A percentile compares a stretch with the other conserved stretches of the same genome.
Evolutionary conservation across 2,329 filamentous ascomycete genomes (phyloP).

Genomic region (Pseudogymnoascus sp.): DNA sequence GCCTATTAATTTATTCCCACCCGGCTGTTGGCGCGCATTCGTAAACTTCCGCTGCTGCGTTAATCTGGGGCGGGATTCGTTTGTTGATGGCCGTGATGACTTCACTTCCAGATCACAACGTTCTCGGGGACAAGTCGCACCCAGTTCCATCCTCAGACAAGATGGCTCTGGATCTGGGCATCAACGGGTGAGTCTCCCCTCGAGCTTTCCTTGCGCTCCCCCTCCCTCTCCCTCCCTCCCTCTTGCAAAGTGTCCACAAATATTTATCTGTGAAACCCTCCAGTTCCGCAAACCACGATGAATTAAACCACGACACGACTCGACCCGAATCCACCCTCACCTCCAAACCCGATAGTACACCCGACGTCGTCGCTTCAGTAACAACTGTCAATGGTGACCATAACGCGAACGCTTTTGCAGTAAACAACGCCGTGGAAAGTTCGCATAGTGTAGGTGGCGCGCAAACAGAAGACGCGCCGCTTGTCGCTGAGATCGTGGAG

Average conservation of each 20-base stretch:
- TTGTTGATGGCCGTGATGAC: constrained; percentile 46
- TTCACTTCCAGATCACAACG: constrained; percentile 31
- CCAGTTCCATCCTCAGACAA: constrained; percentile 37
- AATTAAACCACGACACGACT: constrained; percentile 20
- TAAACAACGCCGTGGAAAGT: not conserved
- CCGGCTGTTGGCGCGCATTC: constrained; percentile 31
- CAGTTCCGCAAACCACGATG: constrained; percentile 26
- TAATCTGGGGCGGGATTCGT: constrained; percentile 15
- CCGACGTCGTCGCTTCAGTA: constrained; percentile 2
- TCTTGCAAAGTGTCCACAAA: constrained; percentile 19
- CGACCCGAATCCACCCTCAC: constrained; percentile 16
- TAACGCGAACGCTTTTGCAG: constrained; percentile 16
- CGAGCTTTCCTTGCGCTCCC: constrained; percentile 21
- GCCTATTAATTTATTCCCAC: not conserved
- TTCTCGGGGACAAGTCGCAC: constrained; percentile 42
- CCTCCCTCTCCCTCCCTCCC: constrained; percentile 20
- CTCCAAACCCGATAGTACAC: constrained; percentile 10
- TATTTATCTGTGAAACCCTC: constrained; percentile 27
- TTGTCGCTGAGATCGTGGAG: constrained; percentile 1
- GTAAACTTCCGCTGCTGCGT: not conserved
- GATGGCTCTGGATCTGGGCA: constrained; percentile 43
- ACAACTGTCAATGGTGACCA: constrained; percentile 18
- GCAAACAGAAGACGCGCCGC: not conserved
- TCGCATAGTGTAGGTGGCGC: not conserved
- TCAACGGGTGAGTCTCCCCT: constrained; percentile 50